These are phyloP conservation scores for Luzula sylvatica DNA, from an alignment of 176 grass and related monocot species.

Conservation along the genomic window DNA sequence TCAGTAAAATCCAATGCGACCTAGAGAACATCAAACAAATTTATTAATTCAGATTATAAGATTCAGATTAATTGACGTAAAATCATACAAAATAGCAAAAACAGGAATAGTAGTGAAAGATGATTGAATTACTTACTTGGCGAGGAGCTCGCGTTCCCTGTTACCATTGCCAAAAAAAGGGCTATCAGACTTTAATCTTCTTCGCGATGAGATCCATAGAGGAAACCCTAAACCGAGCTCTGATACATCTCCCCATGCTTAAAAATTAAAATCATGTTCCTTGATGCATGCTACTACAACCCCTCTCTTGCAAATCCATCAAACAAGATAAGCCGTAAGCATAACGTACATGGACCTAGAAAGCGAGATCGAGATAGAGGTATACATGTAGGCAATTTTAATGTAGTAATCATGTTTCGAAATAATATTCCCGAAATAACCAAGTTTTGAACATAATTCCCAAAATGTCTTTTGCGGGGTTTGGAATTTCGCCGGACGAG, in stretches of 20 bases:
- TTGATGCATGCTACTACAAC: conserved; percentile 24
- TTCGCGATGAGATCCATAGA: conserved; percentile 43
- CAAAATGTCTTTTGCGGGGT: no score
- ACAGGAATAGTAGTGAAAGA: background rate
- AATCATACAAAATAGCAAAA: background rate
- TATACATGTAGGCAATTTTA: no score
- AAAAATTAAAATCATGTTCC: no score
- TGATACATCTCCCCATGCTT: background rate
- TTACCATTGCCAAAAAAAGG: conserved; percentile 81
- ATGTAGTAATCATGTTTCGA: no score
- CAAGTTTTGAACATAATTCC: no score
- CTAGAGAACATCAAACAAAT: conserved; percentile 22
- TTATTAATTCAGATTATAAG: background rate
- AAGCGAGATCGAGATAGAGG: no score
- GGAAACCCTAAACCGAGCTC: conserved; percentile 22
- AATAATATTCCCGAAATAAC: no score
- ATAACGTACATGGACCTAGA: no score
- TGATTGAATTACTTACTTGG: conserved; percentile 52
- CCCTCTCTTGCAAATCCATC: no score
- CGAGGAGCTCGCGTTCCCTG: conserved; percentile 85
- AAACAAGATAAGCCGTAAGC: no score
- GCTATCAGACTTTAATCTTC: conserved; percentile 50
- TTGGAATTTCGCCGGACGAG: no score
- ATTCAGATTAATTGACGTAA: background rate
- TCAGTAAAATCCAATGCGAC: conserved; percentile 72